These are phyloP conservation scores for Claviceps maximensis DNA, from an alignment of 2,329 filamentous ascomycete species.

Conservation along the genomic window DNA sequence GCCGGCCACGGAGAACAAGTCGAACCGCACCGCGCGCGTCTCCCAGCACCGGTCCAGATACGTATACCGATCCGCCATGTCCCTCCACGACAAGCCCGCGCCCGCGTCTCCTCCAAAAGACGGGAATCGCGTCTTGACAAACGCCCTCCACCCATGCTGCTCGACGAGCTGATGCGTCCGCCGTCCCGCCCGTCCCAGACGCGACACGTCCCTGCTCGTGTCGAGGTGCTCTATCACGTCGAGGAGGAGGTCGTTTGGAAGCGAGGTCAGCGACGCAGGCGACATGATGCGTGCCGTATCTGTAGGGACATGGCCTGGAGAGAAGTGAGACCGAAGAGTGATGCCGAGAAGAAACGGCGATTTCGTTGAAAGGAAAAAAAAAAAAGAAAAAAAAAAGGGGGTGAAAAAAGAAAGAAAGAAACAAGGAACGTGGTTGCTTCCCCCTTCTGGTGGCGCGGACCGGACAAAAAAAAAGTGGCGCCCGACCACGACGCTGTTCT, in stretches of 20 bases:
- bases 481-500: too few species aligned
- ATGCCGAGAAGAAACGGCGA: too few species aligned
- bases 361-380: too few species aligned
- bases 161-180: slow-evolving; percentile 25
- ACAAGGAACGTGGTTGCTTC: too few species aligned
- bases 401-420: too few species aligned
- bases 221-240: slow-evolving; percentile 34
- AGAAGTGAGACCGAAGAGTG: too few species aligned
- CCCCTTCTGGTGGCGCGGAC: too few species aligned
- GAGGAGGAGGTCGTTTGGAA: slow-evolving; percentile 38
- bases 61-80: slow-evolving; percentile 32
- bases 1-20: slow-evolving; percentile 9
- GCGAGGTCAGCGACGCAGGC: slow-evolving; percentile 22
- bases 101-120: slow-evolving; percentile 22
- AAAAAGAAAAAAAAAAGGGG: too few species aligned
- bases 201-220: slow-evolving; percentile 33
- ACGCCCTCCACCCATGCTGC: slow-evolving; percentile 35
- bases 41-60: slow-evolving; percentile 42
- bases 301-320: too few species aligned
- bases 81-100: slow-evolving; percentile 18
- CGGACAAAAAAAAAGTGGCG: too few species aligned
- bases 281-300: neutral
- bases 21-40: slow-evolving; percentile 28
- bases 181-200: slow-evolving; percentile 26
- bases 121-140: slow-evolving; percentile 31